Base-by-base conservation (phyloP, 768 basidiomycete genomes). In the Hygrophoropsis aurantiaca region DNA sequence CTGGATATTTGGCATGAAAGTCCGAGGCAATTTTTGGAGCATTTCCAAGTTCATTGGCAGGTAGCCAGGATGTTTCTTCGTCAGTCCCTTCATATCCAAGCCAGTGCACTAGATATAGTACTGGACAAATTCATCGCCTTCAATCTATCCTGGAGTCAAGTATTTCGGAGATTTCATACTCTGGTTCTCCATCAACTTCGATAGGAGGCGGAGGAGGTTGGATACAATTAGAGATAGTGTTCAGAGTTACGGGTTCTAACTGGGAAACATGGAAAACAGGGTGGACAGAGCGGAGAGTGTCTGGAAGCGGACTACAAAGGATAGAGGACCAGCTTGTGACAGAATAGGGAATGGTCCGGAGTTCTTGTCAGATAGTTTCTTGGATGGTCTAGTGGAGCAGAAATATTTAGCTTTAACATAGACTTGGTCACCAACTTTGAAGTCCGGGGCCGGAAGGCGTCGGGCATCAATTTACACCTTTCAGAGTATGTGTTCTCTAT, bases 301-400 rank as follows among this genome's bases (percentile, higher is more conserved):
- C 40, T 6, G 53, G 62, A 4, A 64, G 50, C 46, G 36, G 43
- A 61, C 40, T 21, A 50, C 58, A 44, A 51, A 59, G 16, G 58
- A 61, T 19, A 43, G 43, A n/a, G 55, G 21, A 33, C 55, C 46
- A 42, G 46, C 40, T 40, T 57, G 41, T 2, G 51, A 41, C 3
- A 64, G 56, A 27, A 64, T 56, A 7, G 48, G 13, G 26, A 47
- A 60, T 7, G 56, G 59, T 1, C 61, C 53, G 2, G 58, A 44
- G 40, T 47, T 47, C 37, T 55, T 55, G 11, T 59, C 54, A n/a
- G 54, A 56, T 5, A 60, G 43, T 40, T 63, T 60, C 34, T 47
- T 30, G 11, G 34, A 32, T 9, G 42, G 47, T 4, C 36, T 16
- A 10, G 42, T 52, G 23, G 51, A 49, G 9, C 25, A 15, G 43